Base-by-base conservation (phyloP, 805 yeast genomes). In the Blastobotrys robertii region DNA sequence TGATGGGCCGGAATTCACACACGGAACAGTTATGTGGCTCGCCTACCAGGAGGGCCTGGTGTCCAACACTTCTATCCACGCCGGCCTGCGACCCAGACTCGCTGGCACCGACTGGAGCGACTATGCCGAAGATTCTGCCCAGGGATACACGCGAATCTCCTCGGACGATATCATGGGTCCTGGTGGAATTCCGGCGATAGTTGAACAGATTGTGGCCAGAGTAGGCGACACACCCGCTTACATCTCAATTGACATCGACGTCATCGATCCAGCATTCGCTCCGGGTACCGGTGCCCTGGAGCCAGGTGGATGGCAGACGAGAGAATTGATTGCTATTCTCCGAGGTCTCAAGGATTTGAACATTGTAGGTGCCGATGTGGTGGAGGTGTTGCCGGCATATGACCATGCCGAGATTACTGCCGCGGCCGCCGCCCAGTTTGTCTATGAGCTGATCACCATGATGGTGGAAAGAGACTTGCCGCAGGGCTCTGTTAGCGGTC, bases 21-120 rank as follows among this genome's bases (percentile, higher is more conserved):
- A 84, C 56, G 94, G 94, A 4, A 79, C 92, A 5, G 82, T 84
- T 88, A 68, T 84, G 32, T 84, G 92, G 92, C 72, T 79, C 70
- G 90, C 90, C 5, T 53, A 61, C 12, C 68, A 79, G 45, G 94
- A 84, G 56, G 87, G 84, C 0, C 64, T 82, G 41, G 59, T 81
- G 29, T 65, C 76, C 29, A 65, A 67, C 39, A 62, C 73, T 39
- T 81, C 84, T 54, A 68, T 81, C 35, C 94, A 84, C 56, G 81
- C 84, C 16, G 94, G 94, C 0, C 62, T 84, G 38, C 72, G 94
- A 52, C 81, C 94, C 1, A 74, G 86, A 57, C 63, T 84, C 29
- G 70, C 79, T 0, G 88, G 87, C 9, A 59, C 62, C 10, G 75
- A 64, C 41, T 73, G 64, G 62, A 75, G 64, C 29, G 87, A 81